Conservation (phyloP, 1,284 basidiomycete genomes). For the Stereum hirsutum region DNA sequence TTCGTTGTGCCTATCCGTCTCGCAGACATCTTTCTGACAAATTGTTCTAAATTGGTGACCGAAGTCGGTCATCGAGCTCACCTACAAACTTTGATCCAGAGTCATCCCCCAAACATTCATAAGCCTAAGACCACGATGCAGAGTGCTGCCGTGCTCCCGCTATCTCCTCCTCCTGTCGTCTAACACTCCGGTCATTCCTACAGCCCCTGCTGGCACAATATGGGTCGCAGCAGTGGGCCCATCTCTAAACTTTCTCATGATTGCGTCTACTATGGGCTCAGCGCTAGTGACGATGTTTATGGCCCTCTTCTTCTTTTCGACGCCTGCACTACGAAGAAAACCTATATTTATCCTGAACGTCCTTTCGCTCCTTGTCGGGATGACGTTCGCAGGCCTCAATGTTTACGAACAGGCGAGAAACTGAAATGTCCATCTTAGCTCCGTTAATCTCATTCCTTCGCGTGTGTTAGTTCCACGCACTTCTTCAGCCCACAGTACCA, state of each 20-base stretch:
- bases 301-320: slow-evolving; percentile 19
- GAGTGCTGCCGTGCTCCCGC: too few relatives aligned
- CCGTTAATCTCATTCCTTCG: too few relatives aligned
- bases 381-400: slow-evolving; percentile 9
- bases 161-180: too few relatives aligned
- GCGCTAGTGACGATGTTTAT: slow-evolving; percentile 15
- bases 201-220: slow-evolving; percentile 4
- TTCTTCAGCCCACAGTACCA: not conserved
- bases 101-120: too few relatives aligned
- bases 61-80: too few relatives aligned
- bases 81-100: too few relatives aligned
- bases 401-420: slow-evolving; percentile 4
- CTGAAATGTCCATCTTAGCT: too few relatives aligned
- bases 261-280: slow-evolving; percentile 12
- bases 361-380: slow-evolving; percentile 13
- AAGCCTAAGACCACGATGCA: too few relatives aligned
- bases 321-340: slow-evolving; percentile 11
- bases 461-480: slow-evolving; percentile 4
- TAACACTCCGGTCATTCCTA: too few relatives aligned
- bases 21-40: too few relatives aligned
- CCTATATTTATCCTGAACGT: slow-evolving; percentile 21
- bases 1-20: too few relatives aligned
- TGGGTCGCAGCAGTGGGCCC: slow-evolving; percentile 10
- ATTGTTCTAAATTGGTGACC: too few relatives aligned
- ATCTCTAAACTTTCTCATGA: slow-evolving; percentile 14